Conservation (phyloP, 2,329 filamentous ascomycete species). For the Fusarium tjaetaba region DNA sequence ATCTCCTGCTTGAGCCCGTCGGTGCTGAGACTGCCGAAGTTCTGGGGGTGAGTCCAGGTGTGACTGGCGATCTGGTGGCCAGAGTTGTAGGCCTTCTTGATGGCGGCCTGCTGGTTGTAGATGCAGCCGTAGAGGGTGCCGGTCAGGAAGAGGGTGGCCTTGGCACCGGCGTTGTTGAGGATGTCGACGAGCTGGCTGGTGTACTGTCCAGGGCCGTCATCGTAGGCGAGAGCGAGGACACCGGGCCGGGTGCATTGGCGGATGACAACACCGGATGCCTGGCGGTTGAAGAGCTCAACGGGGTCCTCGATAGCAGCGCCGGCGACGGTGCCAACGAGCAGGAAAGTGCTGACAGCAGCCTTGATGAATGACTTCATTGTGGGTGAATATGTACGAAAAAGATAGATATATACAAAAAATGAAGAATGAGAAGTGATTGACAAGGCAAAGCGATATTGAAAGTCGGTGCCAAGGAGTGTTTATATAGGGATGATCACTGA, state of each 20-base stretch:
- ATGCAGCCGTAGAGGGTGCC: slow-evolving; percentile 62
- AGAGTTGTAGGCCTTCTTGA: slow-evolving; percentile 61
- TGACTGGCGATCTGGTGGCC: slow-evolving; percentile 66
- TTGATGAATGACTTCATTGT: slow-evolving; percentile 23
- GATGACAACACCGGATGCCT: slow-evolving; percentile 55
- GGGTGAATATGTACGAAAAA: neutral
- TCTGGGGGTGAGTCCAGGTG: slow-evolving; percentile 61
- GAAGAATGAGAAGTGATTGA: neutral
- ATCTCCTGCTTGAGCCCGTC: slow-evolving; percentile 58
- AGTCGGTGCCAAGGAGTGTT: neutral
- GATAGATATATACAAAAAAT: neutral
- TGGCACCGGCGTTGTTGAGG: slow-evolving; percentile 58
- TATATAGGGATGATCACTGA: slow-evolving; percentile 5
- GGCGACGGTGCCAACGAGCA: slow-evolving; percentile 42
- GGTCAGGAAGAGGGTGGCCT: slow-evolving; percentile 65
- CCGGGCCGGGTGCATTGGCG: slow-evolving; percentile 56
- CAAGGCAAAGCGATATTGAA: neutral
- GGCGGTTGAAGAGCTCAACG: slow-evolving; percentile 52
- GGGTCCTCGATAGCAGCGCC: slow-evolving; percentile 49
- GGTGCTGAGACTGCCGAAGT: slow-evolving; percentile 52
- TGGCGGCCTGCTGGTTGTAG: slow-evolving; percentile 60
- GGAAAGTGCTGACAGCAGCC: slow-evolving; percentile 5
- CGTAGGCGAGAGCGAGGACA: slow-evolving; percentile 62
- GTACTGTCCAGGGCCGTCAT: slow-evolving; percentile 63
- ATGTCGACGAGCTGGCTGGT: slow-evolving; percentile 61